These are phyloP conservation scores for Neurospora discreta DNA, from an alignment of 495 filamentous ascomycete species.

Conservation along the genomic window DNA sequence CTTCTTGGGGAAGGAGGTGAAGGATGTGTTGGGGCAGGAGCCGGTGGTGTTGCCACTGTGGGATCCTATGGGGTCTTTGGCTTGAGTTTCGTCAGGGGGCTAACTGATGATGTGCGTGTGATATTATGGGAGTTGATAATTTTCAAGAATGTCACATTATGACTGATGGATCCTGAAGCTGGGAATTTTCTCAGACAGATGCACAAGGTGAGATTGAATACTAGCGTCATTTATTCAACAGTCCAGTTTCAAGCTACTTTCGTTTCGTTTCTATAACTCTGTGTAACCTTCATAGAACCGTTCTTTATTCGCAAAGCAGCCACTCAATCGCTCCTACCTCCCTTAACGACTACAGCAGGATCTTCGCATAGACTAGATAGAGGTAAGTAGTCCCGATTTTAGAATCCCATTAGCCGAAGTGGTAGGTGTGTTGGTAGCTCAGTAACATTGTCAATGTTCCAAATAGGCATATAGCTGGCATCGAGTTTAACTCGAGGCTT, in stretches of 20 bases:
- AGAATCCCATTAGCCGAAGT: background rate
- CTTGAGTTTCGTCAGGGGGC: constrained; percentile 29
- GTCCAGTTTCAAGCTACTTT: background rate
- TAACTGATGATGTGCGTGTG: background rate
- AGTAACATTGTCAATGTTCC: background rate
- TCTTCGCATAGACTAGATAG: background rate
- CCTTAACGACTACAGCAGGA: background rate
- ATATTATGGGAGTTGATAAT: background rate
- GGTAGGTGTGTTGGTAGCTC: background rate
- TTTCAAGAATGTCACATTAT: background rate
- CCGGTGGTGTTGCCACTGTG: constrained; percentile 64
- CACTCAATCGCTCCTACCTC: background rate
- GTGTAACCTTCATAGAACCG: background rate
- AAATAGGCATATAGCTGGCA: background rate
- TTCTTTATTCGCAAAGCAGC: background rate
- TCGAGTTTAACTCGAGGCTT: background rate
- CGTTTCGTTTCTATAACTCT: background rate
- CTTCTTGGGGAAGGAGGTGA: constrained; percentile 52
- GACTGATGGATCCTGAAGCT: background rate
- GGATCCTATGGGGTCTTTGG: constrained; percentile 83
- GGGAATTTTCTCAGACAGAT: background rate
- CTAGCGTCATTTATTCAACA: background rate
- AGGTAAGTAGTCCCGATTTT: background rate
- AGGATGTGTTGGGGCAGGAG: constrained; percentile 56
- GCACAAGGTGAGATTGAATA: background rate